These are phyloP conservation scores for Xylariales sp. DNA, from an alignment of 2,329 filamentous ascomycete species.

Conservation along the genomic window DNA sequence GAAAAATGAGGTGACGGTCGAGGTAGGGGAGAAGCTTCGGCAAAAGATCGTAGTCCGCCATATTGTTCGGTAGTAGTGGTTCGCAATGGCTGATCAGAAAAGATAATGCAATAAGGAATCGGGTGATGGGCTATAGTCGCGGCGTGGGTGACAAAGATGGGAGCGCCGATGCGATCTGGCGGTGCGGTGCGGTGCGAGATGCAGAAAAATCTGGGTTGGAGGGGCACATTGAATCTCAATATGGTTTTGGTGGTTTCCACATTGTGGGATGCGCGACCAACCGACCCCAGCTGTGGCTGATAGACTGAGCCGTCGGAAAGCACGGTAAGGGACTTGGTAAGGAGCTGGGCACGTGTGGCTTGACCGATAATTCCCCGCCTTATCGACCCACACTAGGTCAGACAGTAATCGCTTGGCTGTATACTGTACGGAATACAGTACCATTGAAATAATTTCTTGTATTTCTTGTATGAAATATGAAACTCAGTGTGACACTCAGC, in stretches of 20 bases:
- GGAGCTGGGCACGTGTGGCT: constrained; percentile 32
- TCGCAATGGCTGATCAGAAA: constrained; percentile 18
- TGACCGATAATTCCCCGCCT: constrained; percentile 30
- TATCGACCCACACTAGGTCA: constrained; percentile 21
- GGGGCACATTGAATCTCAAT: constrained; percentile 32
- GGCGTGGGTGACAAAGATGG: constrained; percentile 8
- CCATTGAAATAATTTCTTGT: constrained; percentile 15
- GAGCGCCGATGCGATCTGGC: constrained; percentile 22
- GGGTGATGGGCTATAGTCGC: constrained; percentile 4
- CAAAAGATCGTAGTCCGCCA: constrained; percentile 81
- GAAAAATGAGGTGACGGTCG: constrained; percentile 96
- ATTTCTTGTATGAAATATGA: too few species aligned
- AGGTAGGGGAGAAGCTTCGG: constrained; percentile 91
- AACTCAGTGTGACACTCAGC: too few species aligned
- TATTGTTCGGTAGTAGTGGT: constrained; percentile 56
- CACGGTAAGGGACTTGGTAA: too few species aligned
- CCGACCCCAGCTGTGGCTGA: constrained; percentile 24
- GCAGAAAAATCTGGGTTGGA: constrained; percentile 37
- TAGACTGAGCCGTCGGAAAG: too few species aligned
- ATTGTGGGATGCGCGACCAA: constrained; percentile 36
- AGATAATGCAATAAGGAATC: not conserved
- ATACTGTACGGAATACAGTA: constrained; percentile 19
- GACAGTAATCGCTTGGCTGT: constrained; percentile 22
- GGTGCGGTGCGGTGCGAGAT: constrained; percentile 20
- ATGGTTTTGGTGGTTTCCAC: constrained; percentile 41